Percentiles rank a stretch among this genome's conserved stretches.
phyloP scores from a whole-genome alignment of 75 land plant genomes.

The Sequoia sempervirens region DNA sequence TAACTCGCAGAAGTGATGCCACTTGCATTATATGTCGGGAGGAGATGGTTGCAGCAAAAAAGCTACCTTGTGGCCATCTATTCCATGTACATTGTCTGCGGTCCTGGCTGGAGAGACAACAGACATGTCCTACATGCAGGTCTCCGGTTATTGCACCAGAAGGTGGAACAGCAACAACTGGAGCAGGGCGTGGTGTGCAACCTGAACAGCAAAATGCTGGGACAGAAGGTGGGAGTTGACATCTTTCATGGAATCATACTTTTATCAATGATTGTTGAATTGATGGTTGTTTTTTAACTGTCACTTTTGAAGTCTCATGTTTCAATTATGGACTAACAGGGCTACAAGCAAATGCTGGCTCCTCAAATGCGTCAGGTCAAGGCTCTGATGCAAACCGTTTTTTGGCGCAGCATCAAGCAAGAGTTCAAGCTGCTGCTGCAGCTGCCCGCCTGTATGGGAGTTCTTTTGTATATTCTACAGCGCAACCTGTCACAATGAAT shows the following conservation, averaged over 20 bases:
- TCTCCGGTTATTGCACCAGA: constrained; percentile 84
- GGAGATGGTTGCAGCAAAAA: constrained; percentile 94
- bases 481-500: constrained; percentile 12
- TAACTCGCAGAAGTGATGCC: constrained; percentile 84
- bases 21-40: constrained; percentile 98
- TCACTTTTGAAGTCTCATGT: not conserved
- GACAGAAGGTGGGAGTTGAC: not conserved
- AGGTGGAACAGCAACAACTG: constrained; percentile 30
- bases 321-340: not conserved
- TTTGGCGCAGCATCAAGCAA: constrained; percentile 40
- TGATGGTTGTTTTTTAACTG: not conserved
- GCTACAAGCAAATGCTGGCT: constrained; percentile 1
- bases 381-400: constrained; percentile 24
- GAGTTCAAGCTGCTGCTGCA: constrained; percentile 75
- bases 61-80: constrained; percentile 93
- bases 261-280: not conserved
- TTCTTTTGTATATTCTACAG: constrained; percentile 66
- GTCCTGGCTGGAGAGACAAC: constrained; percentile 95
- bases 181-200: constrained; percentile 35
- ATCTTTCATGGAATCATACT: not conserved
- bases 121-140: constrained; percentile 97
- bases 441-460: constrained; percentile 66
- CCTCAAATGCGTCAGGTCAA: not conserved
- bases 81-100: constrained; percentile 97
- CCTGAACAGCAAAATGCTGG: constrained; percentile 45